Conservation (phyloP, 106 monocot genomes). For the Triglochin maritima region DNA sequence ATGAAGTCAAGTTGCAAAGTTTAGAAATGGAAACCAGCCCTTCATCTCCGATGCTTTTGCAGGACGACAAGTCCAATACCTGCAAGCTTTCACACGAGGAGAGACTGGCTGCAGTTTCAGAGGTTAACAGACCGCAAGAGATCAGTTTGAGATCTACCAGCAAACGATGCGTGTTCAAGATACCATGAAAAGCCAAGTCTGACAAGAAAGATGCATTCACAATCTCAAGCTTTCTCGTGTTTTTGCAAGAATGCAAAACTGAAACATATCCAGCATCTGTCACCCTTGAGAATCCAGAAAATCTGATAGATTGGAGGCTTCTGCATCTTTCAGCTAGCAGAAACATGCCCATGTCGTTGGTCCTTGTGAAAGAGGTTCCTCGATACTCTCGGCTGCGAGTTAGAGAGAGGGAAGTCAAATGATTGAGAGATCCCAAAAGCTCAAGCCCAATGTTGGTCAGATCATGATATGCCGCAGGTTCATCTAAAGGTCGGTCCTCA, state of each 20-base stretch:
- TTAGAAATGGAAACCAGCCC: slow-evolving; percentile 53
- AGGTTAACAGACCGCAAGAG: slow-evolving; percentile 61
- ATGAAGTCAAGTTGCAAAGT: slow-evolving; percentile 45
- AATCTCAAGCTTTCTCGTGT: slow-evolving; percentile 53
- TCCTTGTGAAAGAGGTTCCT: slow-evolving; percentile 35
- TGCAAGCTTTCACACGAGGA: slow-evolving; percentile 43
- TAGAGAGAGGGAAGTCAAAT: slow-evolving; percentile 48
- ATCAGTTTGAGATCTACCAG: slow-evolving; percentile 55
- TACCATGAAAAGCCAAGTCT: slow-evolving; percentile 66
- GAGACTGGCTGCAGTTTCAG: slow-evolving; percentile 38
- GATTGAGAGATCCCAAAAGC: slow-evolving; percentile 27
- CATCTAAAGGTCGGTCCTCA: slow-evolving; percentile 43
- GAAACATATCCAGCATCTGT: slow-evolving; percentile 79
- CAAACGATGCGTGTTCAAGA: slow-evolving; percentile 20
- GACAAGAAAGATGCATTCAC: slow-evolving; percentile 45
- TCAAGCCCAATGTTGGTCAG: slow-evolving; percentile 62
- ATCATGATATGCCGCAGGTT: slow-evolving; percentile 30
- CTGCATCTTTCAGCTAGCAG: slow-evolving; percentile 50
- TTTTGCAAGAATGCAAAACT: slow-evolving; percentile 61
- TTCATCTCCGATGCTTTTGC: slow-evolving; percentile 58
- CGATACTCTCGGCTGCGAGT: slow-evolving; percentile 29
- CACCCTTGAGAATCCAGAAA: slow-evolving; percentile 76
- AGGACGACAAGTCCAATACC: slow-evolving; percentile 59
- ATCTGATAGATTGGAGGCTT: slow-evolving; percentile 49
- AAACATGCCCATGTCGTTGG: slow-evolving; percentile 68